Evolutionary conservation across 495 filamentous ascomycete species (phyloP).

Genomic region (Aspergillus indologenus): DNA sequence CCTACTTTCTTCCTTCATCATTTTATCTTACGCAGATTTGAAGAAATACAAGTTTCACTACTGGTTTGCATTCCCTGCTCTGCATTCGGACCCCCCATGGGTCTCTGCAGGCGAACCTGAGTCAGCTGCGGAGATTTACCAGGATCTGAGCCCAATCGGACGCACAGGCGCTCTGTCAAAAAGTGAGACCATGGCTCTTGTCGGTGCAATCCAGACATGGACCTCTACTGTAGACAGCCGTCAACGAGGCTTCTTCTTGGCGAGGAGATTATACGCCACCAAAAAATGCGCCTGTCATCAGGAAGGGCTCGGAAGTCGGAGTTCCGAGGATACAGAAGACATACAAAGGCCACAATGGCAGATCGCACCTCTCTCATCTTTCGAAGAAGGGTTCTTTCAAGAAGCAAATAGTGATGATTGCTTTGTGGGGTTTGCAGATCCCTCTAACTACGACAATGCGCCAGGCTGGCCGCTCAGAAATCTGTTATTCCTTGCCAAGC

Average conservation of each 20-base stretch:
- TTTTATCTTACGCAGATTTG: conserved; percentile 91
- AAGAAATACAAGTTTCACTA: conserved; percentile 95
- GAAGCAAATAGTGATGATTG: conserved; percentile 62
- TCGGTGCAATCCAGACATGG: conserved; percentile 83
- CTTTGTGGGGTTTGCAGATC: conserved; percentile 85
- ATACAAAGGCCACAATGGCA: conserved; percentile 52
- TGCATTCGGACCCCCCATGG: conserved; percentile 87
- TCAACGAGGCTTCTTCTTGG: conserved; percentile 92
- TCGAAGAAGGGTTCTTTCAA: conserved; percentile 85
- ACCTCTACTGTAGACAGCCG: conserved; percentile 70
- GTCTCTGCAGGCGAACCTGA: conserved; percentile 32
- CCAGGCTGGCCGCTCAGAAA: conserved; percentile 94
- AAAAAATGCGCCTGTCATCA: neutral
- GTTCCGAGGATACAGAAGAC: neutral
- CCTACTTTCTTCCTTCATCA: conserved; percentile 78
- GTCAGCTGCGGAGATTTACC: conserved; percentile 5
- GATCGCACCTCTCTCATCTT: conserved; percentile 68
- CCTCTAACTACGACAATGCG: conserved; percentile 79
- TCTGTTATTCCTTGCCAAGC: conserved; percentile 77
- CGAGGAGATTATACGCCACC: conserved; percentile 57
- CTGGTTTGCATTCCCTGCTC: conserved; percentile 90
- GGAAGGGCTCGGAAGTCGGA: neutral
- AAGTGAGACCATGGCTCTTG: conserved; percentile 68
- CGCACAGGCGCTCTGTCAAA: conserved; percentile 47
- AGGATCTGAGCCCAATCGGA: conserved; percentile 20